Conservation (phyloP, 805 yeast genomes). For the Candida silvicultrix region DNA sequence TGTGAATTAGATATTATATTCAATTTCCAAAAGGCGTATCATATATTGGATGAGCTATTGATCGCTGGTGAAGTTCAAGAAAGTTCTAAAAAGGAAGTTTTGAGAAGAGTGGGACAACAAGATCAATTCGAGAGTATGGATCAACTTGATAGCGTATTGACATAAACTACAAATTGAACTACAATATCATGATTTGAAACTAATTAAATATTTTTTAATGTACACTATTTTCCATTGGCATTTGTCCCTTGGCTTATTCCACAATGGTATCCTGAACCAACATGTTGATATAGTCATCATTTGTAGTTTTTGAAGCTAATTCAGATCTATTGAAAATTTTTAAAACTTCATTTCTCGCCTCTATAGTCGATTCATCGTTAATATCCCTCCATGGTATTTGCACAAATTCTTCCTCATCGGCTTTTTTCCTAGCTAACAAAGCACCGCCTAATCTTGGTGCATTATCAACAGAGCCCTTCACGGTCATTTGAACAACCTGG, state of each 20-base stretch:
- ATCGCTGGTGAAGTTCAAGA: constrained; percentile 88
- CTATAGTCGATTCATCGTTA: constrained; percentile 25
- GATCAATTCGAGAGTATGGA: constrained; percentile 83
- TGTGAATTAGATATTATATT: constrained; percentile 95
- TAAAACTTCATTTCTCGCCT: constrained; percentile 19
- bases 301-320: constrained; percentile 20
- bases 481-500: constrained; percentile 73
- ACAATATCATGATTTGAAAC: too few relatives aligned
- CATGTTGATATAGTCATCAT: constrained; percentile 26
- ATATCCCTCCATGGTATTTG: constrained; percentile 40
- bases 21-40: constrained; percentile 91
- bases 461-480: constrained; percentile 51
- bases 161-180: constrained; percentile 14
- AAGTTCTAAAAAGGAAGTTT: constrained; percentile 70
- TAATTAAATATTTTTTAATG: neutral
- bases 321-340: constrained; percentile 19
- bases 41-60: constrained; percentile 82
- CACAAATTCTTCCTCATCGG: constrained; percentile 51
- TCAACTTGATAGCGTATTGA: constrained; percentile 39
- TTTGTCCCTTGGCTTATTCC: neutral
- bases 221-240: neutral
- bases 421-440: constrained; percentile 51
- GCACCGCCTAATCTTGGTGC: constrained; percentile 68
- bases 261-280: constrained; percentile 22
- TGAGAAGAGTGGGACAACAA: constrained; percentile 73